Evolutionary conservation across 78 protist species (phyloP).

Genomic region (Dictyostelium discoideum): DNA sequence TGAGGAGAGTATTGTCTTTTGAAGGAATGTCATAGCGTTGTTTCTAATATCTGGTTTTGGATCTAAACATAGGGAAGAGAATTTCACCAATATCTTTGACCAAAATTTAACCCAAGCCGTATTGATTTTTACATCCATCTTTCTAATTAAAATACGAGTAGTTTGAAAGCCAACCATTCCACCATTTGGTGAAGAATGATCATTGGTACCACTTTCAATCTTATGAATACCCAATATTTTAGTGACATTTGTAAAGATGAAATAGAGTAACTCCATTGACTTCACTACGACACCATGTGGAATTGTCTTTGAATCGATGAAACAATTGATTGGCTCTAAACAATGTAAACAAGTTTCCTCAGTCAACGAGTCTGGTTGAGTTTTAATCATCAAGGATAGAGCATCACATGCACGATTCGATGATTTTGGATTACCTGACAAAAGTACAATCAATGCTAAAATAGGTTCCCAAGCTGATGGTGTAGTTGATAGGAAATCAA

Average conservation of each 20-base stretch:
- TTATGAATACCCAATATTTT: background rate
- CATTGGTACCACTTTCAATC: background rate
- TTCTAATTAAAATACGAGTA: background rate
- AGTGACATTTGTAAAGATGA: background rate
- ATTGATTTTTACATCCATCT: slow-evolving; percentile 1
- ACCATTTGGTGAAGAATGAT: background rate
- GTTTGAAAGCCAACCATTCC: background rate
- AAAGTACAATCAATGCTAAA: background rate
- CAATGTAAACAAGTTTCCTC: background rate
- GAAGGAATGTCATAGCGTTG: slow-evolving; percentile 66
- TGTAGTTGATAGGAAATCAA: slow-evolving; percentile 3
- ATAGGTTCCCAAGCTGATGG: slow-evolving; percentile 56
- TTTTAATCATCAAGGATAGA: background rate
- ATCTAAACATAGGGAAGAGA: slow-evolving; percentile 44
- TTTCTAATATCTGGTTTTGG: slow-evolving; percentile 10
- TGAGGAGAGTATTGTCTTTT: slow-evolving; percentile 40
- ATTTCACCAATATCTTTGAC: slow-evolving; percentile 13
- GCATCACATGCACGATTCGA: slow-evolving; percentile 66
- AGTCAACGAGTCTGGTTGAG: background rate
- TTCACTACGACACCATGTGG: slow-evolving; percentile 34
- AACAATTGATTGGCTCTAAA: slow-evolving; percentile 35
- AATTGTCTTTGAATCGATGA: slow-evolving; percentile 35
- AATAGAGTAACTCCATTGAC: slow-evolving; percentile 51
- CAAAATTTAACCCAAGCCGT: slow-evolving; percentile 40
- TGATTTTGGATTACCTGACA: slow-evolving; percentile 51